Base-by-base conservation (phyloP, 1,284 basidiomycete genomes). In the Thecaphora thlaspeos region DNA sequence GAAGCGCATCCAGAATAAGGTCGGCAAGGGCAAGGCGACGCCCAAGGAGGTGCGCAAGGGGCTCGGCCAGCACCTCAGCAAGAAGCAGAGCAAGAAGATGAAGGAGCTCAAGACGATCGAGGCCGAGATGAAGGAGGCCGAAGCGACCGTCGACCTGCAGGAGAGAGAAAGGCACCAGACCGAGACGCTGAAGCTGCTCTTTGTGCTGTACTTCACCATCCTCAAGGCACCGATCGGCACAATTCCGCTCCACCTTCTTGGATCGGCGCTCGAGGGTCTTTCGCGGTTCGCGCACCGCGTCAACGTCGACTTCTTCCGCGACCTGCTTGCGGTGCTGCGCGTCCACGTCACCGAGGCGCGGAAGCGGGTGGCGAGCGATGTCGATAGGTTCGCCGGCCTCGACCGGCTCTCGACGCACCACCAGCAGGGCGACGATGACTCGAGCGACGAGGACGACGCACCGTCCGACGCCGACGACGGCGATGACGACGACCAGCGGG, bases 251-350 rank as follows among this genome's bases (percentile, higher is more conserved):
- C 86, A 88, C 7, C 83, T 98, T 10, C 83, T 98, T 19, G 88
- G 91, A 12, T 86, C 89, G 23, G 92, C 92, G 24, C 82, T 99
- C 62, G 87, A 89, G 73, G 95, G 95, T 57, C 88, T 99, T 70
- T 87, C 91, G 5, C 87, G 87, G 79, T 98, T 90, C 74, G 88
- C 94, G 0, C 95, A 98, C 78, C 84, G 96, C 51, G 91, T 99
- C 79, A 99, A 96, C 80, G 85, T 98, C 70, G 95, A 99, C 78
- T 99, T 99, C 80, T 99, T 99, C 85, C 87, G 88, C 66, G 95
- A 98, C 80, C 82, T 99, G 42, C 83, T 98, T 79, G 83, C 85
- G 47, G 91, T 95, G 1, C 82, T 99, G 30, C 89, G 90, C 77
- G 83, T 83, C 53, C 85, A 91, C 51, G 86, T 95, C 64, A 74